Evolutionary conservation across 768 basidiomycete genomes (phyloP).

Genomic region (Fomitopsis pulvina): DNA sequence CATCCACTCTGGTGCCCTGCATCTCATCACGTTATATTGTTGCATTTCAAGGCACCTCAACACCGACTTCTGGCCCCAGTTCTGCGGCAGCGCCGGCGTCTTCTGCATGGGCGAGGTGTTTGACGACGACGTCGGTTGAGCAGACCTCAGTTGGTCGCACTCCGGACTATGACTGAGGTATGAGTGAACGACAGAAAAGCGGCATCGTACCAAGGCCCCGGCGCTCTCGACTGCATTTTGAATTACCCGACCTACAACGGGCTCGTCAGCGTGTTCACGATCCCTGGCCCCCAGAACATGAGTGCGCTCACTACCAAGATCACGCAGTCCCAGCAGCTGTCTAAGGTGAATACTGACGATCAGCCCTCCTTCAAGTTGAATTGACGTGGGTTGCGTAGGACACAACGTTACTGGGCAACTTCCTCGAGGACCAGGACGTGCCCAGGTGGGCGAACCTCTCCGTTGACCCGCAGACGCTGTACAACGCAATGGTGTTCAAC

Average conservation of each 20-base stretch:
- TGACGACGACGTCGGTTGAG: slow-evolving; percentile 41
- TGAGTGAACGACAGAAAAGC: too few relatives aligned
- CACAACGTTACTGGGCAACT: slow-evolving; percentile 53
- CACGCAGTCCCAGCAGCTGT: slow-evolving; percentile 45
- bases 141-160: too few relatives aligned
- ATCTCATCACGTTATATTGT: too few relatives aligned
- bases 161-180: too few relatives aligned
- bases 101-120: slow-evolving; percentile 85
- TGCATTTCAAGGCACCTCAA: slow-evolving; percentile 52
- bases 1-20: too few relatives aligned
- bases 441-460: slow-evolving; percentile 69
- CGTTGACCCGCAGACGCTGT: slow-evolving; percentile 66
- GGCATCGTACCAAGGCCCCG: slow-evolving; percentile 54
- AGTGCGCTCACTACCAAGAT: slow-evolving; percentile 48
- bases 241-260: slow-evolving; percentile 68
- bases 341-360: slow-evolving; percentile 27
- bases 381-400: slow-evolving; percentile 19
- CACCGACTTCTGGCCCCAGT: slow-evolving; percentile 67
- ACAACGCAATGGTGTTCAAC: slow-evolving; percentile 67
- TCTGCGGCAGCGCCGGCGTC: slow-evolving; percentile 68
- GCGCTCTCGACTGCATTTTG: slow-evolving; percentile 60
- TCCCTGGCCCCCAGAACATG: slow-evolving; percentile 63
- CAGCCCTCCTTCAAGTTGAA: not conserved
- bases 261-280: slow-evolving; percentile 56
- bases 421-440: slow-evolving; percentile 75